Evolutionary conservation across 1,139 yeast species (phyloP).

Genomic region (Diutina pseudorugosa): DNA sequence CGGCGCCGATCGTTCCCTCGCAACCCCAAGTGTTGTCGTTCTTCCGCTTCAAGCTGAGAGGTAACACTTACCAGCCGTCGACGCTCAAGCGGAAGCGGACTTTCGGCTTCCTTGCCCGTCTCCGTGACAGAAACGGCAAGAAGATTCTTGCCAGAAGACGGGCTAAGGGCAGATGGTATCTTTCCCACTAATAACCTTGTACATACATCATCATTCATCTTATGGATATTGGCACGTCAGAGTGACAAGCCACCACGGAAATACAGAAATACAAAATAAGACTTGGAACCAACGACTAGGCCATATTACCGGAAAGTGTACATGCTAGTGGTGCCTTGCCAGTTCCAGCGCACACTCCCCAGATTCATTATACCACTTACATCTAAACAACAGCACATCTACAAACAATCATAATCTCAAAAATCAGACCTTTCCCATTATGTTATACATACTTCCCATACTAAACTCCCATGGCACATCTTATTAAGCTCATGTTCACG

Average conservation of each 20-base stretch:
- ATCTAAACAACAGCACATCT: too few species aligned
- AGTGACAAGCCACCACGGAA: not conserved
- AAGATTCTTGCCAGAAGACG: conserved; percentile 68
- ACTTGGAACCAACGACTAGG: too few species aligned
- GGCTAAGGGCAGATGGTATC: conserved; percentile 89
- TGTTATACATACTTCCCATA: not conserved
- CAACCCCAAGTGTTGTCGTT: not conserved
- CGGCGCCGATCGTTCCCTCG: not conserved
- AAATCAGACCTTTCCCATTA: too few species aligned
- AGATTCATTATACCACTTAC: too few species aligned
- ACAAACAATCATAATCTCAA: too few species aligned
- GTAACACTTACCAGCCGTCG: conserved; percentile 91
- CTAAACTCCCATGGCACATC: not conserved
- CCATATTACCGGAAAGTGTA: too few species aligned
- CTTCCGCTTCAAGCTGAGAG: conserved; percentile 71
- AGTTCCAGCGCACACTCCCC: too few species aligned
- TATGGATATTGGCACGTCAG: not conserved
- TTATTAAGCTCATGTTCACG: too few species aligned
- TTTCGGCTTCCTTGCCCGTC: conserved; percentile 83
- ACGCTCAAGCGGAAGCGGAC: conserved; percentile 84
- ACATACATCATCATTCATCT: not conserved
- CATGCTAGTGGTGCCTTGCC: too few species aligned
- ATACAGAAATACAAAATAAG: not conserved
- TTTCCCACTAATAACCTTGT: conserved; percentile 45
- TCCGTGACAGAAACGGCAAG: conserved; percentile 67